phyloP scores from a whole-genome alignment of 768 basidiomycete species.

The Pholiota microspora region DNA sequence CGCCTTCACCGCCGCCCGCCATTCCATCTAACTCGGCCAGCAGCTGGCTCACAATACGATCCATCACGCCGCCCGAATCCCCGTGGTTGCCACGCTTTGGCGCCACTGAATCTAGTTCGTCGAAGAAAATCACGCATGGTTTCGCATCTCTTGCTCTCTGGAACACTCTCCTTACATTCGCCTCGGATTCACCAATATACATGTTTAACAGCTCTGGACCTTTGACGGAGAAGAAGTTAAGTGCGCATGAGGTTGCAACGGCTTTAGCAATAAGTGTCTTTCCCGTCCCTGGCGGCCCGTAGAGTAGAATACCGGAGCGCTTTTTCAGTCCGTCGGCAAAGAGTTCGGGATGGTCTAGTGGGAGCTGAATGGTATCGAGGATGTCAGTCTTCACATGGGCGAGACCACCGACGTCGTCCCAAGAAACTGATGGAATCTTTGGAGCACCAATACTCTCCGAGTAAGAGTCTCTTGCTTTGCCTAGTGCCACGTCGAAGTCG shows the following conservation, averaged over 20 bases:
- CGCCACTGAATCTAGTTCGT: conserved; percentile 92
- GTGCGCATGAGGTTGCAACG: conserved; percentile 90
- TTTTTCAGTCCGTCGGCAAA: conserved; percentile 93
- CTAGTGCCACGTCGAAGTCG: conserved; percentile 75
- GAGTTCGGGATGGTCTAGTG: conserved; percentile 85
- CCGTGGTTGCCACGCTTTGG: conserved; percentile 94
- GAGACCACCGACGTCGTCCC: conserved; percentile 97
- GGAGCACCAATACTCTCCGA: conserved; percentile 96
- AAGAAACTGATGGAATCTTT: conserved; percentile 90
- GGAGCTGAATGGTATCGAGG: conserved; percentile 92
- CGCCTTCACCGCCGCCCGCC: conserved; percentile 54
- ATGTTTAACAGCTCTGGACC: conserved; percentile 95
- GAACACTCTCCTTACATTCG: conserved; percentile 92
- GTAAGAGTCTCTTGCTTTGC: conserved; percentile 71
- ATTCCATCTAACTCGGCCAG: conserved; percentile 94
- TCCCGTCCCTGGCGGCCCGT: conserved; percentile 95
- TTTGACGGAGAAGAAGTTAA: conserved; percentile 98
- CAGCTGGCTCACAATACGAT: conserved; percentile 93
- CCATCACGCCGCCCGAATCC: conserved; percentile 97
- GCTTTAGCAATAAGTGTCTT: conserved; percentile 96
- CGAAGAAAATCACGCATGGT: conserved; percentile 96
- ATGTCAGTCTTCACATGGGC: conserved; percentile 88
- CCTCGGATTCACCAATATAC: conserved; percentile 98
- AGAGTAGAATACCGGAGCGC: conserved; percentile 89
- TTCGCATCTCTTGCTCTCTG: conserved; percentile 88